Evolutionary conservation across 2,329 filamentous ascomycete species (phyloP).

Genomic region (Phaeosphaeriaceae sp.): DNA sequence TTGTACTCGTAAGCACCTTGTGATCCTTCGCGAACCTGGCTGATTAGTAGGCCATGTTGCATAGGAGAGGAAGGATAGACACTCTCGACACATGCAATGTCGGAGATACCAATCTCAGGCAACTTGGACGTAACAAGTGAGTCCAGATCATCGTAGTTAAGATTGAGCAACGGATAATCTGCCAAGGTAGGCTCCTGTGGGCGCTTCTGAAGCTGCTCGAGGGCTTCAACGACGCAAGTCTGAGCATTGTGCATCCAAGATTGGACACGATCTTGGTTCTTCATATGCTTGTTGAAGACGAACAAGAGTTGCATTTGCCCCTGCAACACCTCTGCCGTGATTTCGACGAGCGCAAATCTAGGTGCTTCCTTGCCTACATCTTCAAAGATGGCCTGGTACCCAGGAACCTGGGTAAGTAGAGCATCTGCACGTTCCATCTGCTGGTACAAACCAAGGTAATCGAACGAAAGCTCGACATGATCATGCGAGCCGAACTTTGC

Average conservation of each 20-base stretch:
- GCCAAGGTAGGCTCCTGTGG: constrained; percentile 17
- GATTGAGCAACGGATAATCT: constrained; percentile 23
- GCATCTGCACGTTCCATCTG: constrained; percentile 56
- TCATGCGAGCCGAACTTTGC: constrained; percentile 45
- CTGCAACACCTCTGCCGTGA: constrained; percentile 16
- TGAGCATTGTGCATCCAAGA: constrained; percentile 20
- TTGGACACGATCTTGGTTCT: constrained; percentile 15
- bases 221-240: constrained; percentile 4
- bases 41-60: constrained; percentile 16
- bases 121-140: constrained; percentile 9
- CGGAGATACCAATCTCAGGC: constrained; percentile 12
- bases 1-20: constrained; percentile 10
- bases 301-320: constrained; percentile 17
- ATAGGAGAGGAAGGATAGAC: constrained; percentile 18
- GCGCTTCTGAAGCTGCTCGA: constrained; percentile 2
- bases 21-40: constrained; percentile 5
- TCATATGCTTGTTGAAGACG: constrained; percentile 19
- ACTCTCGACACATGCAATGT: constrained; percentile 11
- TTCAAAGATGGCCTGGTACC: constrained; percentile 14
- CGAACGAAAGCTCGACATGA: constrained; percentile 65
- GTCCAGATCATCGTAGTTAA: constrained; percentile 21
- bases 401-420: constrained; percentile 47
- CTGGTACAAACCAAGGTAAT: constrained; percentile 58
- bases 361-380: constrained; percentile 13
- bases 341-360: constrained; percentile 25